Base-by-base conservation (phyloP, 2,329 filamentous ascomycete genomes). In the Stenocarpella maydis region DNA sequence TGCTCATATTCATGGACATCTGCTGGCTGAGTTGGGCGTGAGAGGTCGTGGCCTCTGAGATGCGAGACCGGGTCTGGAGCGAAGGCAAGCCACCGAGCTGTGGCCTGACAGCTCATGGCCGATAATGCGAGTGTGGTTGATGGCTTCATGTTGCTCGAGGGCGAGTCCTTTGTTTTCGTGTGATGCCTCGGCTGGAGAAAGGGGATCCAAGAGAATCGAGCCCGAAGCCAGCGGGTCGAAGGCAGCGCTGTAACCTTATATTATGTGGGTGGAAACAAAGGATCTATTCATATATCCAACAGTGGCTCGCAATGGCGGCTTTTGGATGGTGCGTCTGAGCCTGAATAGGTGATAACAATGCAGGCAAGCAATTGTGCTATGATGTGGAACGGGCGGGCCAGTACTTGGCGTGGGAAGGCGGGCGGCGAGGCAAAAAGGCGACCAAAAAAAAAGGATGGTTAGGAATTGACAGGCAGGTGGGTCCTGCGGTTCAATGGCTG, bases 21-120 rank as follows among this genome's bases (percentile, higher is more conserved):
- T 39, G 53, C 14, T 21, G 65, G 50, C 26, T 66, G 58, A 14
- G 69, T 67, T 52, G 68, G 71, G 6, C 60, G 60, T 19, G 65
- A 34, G 19, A 64, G 53, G 69, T 67, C 65, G 28, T 28, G 65
- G 19, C 67, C 68, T 49, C 37, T 37, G 49, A 64, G 45, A 34
- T 72, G 49, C 49, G 66, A 31, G 50, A 49, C 60, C 31, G 65
- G 52, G 2, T 58, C 65, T 58, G 65, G 65, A 17, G 60, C 61
- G 45, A 39, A 72, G 45, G 61, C 49, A 26, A 71, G 60, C 64
- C 55, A 64, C 3, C 66, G 39, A 43, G 71, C 71, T 24, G 34
- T 24, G 37, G 53, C 71, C 37, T 28, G 65, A 45, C 47, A 52
- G 47, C 45, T 43, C 41, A 61, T 8, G 60, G 68, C 53, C n/a